Conservation (phyloP, 352 stramenopile species). For the Globisporangium alternatum region DNA sequence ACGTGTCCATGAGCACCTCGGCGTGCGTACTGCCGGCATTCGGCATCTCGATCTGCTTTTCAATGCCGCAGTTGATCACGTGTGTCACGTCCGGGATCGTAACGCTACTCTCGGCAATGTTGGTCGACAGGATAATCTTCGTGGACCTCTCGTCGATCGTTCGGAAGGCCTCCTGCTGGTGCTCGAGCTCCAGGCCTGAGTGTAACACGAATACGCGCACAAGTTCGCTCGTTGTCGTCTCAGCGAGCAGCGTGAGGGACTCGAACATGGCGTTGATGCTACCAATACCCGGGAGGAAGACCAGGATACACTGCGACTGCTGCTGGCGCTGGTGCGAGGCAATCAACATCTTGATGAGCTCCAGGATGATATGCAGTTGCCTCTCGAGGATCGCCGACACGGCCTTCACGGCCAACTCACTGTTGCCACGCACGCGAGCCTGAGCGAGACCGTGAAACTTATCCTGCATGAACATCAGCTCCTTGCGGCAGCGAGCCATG, state of each 20-base stretch:
- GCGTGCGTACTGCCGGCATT: constrained; percentile 60
- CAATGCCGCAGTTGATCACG: constrained; percentile 83
- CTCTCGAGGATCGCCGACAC: constrained; percentile 66
- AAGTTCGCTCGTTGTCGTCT: constrained; percentile 19
- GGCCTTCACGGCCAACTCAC: constrained; percentile 41
- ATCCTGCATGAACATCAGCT: constrained; percentile 40
- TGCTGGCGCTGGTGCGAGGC: constrained; percentile 31
- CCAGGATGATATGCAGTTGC: constrained; percentile 51
- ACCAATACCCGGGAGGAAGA: constrained; percentile 94
- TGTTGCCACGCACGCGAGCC: constrained; percentile 32
- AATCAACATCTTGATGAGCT: constrained; percentile 61
- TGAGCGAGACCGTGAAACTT: constrained; percentile 34
- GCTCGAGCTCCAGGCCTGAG: constrained; percentile 68
- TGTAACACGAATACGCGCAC: constrained; percentile 63
- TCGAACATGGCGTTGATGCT: constrained; percentile 92
- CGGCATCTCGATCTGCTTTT: constrained; percentile 85
- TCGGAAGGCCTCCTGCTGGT: constrained; percentile 72
- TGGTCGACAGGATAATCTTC: constrained; percentile 96
- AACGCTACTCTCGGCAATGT: constrained; percentile 96
- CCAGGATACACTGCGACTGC: constrained; percentile 84
- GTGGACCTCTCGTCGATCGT: constrained; percentile 40
- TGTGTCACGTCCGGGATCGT: constrained; percentile 94
- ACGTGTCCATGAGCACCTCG: constrained; percentile 80
- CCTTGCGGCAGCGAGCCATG: constrained; percentile 29
- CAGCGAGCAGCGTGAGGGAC: constrained; percentile 41